Conservation (phyloP, 2,329 filamentous ascomycete species). For the Pestalotiopsis sp. region DNA sequence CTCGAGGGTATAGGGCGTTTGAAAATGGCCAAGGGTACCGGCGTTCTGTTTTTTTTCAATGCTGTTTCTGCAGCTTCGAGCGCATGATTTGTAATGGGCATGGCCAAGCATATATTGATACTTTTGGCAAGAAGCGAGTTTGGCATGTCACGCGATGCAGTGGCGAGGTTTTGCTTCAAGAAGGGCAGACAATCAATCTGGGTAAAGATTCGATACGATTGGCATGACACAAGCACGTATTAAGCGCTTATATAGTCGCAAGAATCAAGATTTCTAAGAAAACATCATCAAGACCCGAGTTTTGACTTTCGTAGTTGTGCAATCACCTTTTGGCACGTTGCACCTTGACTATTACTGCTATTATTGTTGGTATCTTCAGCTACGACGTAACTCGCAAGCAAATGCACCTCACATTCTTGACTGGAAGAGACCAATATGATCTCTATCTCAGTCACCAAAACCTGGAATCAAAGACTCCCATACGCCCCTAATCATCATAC, state of each 20-base stretch:
- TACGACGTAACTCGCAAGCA: background rate
- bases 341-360: background rate
- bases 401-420: background rate
- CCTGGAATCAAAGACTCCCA: background rate
- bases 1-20: slow-evolving; percentile 5
- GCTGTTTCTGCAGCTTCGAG: background rate
- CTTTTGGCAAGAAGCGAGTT: background rate
- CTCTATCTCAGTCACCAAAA: background rate
- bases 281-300: background rate
- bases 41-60: background rate
- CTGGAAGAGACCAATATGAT: background rate
- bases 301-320: background rate
- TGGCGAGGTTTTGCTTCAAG: background rate
- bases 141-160: background rate
- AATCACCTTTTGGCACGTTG: too few species aligned
- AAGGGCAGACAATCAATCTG: background rate
- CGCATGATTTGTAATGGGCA: background rate
- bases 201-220: background rate
- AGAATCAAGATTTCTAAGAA: background rate
- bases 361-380: background rate
- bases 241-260: background rate
- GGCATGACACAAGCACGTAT: background rate
- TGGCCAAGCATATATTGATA: background rate
- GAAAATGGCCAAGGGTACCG: background rate
- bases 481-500: background rate